Conservation (phyloP, 1,139 yeast genomes). For the Pichia sp. region DNA sequence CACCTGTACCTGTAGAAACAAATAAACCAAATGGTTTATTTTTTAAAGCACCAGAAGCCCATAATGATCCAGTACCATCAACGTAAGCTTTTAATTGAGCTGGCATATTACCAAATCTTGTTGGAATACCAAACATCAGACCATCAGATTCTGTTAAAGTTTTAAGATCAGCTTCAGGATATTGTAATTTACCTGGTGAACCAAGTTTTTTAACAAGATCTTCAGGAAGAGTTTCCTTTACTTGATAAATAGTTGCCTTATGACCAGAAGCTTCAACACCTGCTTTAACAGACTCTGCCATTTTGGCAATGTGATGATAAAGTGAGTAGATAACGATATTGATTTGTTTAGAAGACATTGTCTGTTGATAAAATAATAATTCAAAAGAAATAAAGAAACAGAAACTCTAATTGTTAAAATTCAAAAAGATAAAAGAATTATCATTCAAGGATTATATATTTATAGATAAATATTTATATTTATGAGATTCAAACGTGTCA, state of each 20-base stretch:
- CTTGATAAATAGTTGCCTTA: conserved; percentile 62
- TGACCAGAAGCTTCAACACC: conserved; percentile 75
- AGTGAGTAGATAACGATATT: conserved; percentile 67
- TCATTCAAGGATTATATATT: too few species aligned
- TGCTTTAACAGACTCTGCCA: conserved; percentile 61
- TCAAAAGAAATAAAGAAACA: too few species aligned
- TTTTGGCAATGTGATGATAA: conserved; percentile 65
- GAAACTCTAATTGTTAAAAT: too few species aligned
- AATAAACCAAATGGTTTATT: conserved; percentile 75
- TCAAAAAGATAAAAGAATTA: too few species aligned
- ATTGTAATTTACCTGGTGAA: conserved; percentile 61
- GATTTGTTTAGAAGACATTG: conserved; percentile 9
- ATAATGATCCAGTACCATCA: conserved; percentile 73
- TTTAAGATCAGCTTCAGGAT: conserved; percentile 57
- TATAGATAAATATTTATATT: too few species aligned
- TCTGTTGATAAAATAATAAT: too few species aligned
- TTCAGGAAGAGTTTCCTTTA: conserved; percentile 67
- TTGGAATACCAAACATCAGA: conserved; percentile 73
- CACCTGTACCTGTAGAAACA: conserved; percentile 76
- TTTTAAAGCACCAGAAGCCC: conserved; percentile 66
- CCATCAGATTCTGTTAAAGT: conserved; percentile 62
- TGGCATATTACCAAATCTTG: conserved; percentile 75
- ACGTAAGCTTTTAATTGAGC: conserved; percentile 77
- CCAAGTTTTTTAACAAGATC: conserved; percentile 56
- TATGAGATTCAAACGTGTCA: too few species aligned